Evolutionary conservation across 106 monocot genomes (phyloP).

Genomic region (Acorus calamus): DNA sequence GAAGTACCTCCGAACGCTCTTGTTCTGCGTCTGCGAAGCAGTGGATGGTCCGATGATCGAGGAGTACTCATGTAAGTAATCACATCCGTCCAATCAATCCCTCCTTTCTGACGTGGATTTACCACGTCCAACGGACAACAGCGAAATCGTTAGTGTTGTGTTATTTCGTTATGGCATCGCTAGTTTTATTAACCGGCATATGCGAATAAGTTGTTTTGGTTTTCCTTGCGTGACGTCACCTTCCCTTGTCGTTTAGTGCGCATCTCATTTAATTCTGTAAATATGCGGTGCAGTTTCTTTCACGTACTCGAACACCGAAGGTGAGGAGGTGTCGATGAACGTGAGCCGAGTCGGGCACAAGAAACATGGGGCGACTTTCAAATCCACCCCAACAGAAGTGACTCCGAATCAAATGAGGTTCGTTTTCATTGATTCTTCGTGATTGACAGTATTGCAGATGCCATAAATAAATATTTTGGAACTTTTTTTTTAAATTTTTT

Average conservation of each 20-base stretch:
- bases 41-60: slow-evolving; percentile 91
- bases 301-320: slow-evolving; percentile 41
- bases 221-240: background rate
- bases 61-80: slow-evolving; percentile 77
- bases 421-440: background rate
- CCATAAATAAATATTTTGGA: too few relatives aligned
- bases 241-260: background rate
- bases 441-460: too few relatives aligned
- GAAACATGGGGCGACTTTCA: slow-evolving; percentile 58
- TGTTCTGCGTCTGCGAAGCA: slow-evolving; percentile 88
- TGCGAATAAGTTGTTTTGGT: too few relatives aligned
- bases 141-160: too few relatives aligned
- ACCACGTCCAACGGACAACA: too few relatives aligned
- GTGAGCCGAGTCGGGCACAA: slow-evolving; percentile 67
- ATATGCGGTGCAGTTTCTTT: slow-evolving; percentile 61
- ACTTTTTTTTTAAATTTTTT: too few relatives aligned
- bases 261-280: background rate
- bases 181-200: too few relatives aligned
- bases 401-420: slow-evolving; percentile 99
- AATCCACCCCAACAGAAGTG: slow-evolving; percentile 44
- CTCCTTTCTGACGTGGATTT: too few relatives aligned
- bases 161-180: too few relatives aligned
- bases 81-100: background rate
- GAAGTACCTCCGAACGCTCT: slow-evolving; percentile 88
- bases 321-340: slow-evolving; percentile 87